Conservation (phyloP, 2,329 filamentous ascomycete species). For the Alternaria dauci region DNA sequence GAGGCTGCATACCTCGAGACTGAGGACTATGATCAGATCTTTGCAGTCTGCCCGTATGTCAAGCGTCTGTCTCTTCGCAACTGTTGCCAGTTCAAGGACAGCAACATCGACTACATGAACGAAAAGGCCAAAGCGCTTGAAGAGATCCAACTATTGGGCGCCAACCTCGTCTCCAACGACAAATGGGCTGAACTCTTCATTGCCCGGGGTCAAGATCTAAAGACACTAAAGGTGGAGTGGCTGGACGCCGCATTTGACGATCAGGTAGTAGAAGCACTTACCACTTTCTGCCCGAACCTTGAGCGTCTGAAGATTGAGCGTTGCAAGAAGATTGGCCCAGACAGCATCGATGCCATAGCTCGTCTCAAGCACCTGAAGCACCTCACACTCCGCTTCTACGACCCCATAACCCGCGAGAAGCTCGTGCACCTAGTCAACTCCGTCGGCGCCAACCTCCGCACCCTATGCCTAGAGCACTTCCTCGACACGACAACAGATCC, state of each 20-base stretch:
- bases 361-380: constrained; percentile 72
- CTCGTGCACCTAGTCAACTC: constrained; percentile 68
- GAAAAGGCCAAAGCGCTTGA: constrained; percentile 74
- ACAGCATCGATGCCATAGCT: constrained; percentile 71
- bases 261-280: constrained; percentile 69
- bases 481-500: constrained; percentile 68
- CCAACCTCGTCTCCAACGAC: constrained; percentile 80
- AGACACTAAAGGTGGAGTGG: constrained; percentile 79
- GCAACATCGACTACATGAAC: constrained; percentile 80
- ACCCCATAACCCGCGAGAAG: constrained; percentile 63
- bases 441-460: constrained; percentile 73
- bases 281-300: constrained; percentile 71
- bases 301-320: constrained; percentile 80
- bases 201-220: constrained; percentile 70
- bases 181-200: constrained; percentile 77
- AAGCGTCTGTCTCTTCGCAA: constrained; percentile 78
- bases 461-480: constrained; percentile 78
- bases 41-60: constrained; percentile 75
- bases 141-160: constrained; percentile 79
- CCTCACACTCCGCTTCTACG: constrained; percentile 74
- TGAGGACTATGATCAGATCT: constrained; percentile 81
- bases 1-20: constrained; percentile 72
- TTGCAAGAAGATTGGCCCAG: constrained; percentile 76
- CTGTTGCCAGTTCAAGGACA: constrained; percentile 90
- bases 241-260: constrained; percentile 85